phyloP scores from a whole-genome alignment of 192 early-diverging fungal species.

The Coemansia sp. region DNA sequence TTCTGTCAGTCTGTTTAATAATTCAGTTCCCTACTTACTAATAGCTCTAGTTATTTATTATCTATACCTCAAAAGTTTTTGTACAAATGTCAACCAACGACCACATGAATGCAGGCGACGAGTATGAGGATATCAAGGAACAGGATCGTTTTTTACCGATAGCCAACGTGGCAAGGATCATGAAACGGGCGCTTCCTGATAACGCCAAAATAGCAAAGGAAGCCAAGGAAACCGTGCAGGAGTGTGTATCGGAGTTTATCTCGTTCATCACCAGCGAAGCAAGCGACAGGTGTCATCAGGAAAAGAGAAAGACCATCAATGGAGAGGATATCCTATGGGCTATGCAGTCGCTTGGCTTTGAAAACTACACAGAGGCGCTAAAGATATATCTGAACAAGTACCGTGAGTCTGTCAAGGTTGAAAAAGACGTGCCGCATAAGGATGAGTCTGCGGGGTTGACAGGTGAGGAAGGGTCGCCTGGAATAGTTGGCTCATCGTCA shows the following conservation, averaged over 20 bases:
- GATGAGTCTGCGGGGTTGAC: constrained; percentile 19
- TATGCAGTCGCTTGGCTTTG: constrained; percentile 96
- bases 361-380: constrained; percentile 90
- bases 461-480: constrained; percentile 25
- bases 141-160: constrained; percentile 97
- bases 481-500: constrained; percentile 1
- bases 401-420: constrained; percentile 64
- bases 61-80: neutral
- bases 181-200: constrained; percentile 95
- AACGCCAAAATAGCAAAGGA: constrained; percentile 99
- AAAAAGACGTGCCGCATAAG: constrained; percentile 42
- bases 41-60: neutral
- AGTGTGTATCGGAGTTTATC: constrained; percentile 99
- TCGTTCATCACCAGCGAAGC: constrained; percentile 98
- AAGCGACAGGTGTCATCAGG: constrained; percentile 88
- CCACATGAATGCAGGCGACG: constrained; percentile 30
- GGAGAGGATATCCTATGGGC: constrained; percentile 99
- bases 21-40: neutral
- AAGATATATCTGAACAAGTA: constrained; percentile 90
- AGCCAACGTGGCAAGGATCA: constrained; percentile 94
- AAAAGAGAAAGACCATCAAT: constrained; percentile 98
- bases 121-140: constrained; percentile 82
- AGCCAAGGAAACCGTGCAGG: constrained; percentile 94
- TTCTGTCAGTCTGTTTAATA: too few relatives aligned
- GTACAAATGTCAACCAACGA: constrained; percentile 39